Evolutionary conservation across 139 green algal species (phyloP), one percentile per base, ranked within the genome.

Genomic region (Asterochloris erici): DNA sequence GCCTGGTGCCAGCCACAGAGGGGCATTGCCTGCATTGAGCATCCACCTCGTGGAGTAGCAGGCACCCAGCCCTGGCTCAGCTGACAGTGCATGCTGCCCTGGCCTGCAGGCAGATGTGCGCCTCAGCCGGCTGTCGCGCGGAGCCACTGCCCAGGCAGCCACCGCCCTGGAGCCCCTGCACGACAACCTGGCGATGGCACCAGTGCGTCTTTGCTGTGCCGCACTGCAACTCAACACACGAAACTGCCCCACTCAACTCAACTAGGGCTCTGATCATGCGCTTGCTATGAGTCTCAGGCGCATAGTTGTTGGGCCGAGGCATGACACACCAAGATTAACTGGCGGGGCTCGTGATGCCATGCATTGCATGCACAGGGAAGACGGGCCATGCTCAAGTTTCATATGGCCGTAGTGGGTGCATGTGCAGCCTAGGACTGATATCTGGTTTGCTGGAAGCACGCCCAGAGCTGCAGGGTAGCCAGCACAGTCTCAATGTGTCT

Each of bases 121-220:
- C 54, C 63, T 87, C 66, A 85, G 77, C 68, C 79, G 90, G 47
- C 76, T 92, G 47, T 68, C 76, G 21, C 81, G 86, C 2, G 68
- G 66, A 26, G 88, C 90, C 9, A 87, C 85, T 9, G 71, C 27
- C 0, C 76, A 86, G 71, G 26, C 28, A 11, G 68, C 70, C 1
- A 64, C 54, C 9, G 79, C 86, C 10, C 82, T 95, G 74, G 71
- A 83, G 13, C 89, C 88, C 23, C 83, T 96, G 26, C 93, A 96
- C 71, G 87, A 91, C 27, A 85, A 95, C 68, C 87, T 96, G 73
- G 90, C 83, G 9, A 79, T 94, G 38, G 84, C 88, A 47, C 90
- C 89, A 16, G 88, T 88, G 74, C 9, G 88, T 63, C n/a, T 54
- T 54, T 54, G 38, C 6, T 54, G 38, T 54, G 38, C 38, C 6